Base-by-base conservation (phyloP, 805 yeast species). In the Metschnikowia hibisci region DNA sequence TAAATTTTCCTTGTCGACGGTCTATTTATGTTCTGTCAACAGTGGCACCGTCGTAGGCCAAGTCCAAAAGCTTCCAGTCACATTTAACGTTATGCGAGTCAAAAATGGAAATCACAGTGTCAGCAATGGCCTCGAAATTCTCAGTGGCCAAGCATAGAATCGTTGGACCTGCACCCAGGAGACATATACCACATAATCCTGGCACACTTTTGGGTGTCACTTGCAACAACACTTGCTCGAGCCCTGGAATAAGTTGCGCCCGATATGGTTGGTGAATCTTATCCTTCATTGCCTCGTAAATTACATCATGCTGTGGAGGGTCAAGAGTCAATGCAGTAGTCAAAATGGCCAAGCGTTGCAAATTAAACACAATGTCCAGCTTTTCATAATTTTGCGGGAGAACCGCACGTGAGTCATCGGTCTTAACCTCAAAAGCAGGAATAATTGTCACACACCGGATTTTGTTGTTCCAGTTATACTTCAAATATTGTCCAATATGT, bases 121-220 rank as follows among this genome's bases (percentile, higher is more conserved):
- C 60, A 6, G 99, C 96, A 54, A 93, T 89, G 10, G 69, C 74
- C 6, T 89, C 96, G 54, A 81, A 93, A 62, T 87, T 86, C 14
- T 78, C 83, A 4, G 96, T 89, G 4, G 99, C 98, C 50, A 93
- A 75, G 32, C 96, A 95, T 50, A 93, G 71, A 44, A 93, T 90
- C 6, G 99, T 93, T 44, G 99, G 99, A 7, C 99, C 99, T 6
- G 99, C 99, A 41, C 99, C 99, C 22, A 96, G 85, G 45, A 93
- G 74, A 62, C 99, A 93, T 55, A 93, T 87, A 41, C 99, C 99
- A 45, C 93, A 74, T 37, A 90, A 73, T 3, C 97, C 97, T 1
- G 84, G 83, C 61, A 87, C 86, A 5, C 86, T 72, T 34, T 77
- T 74, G 33, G 98, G 96, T 0, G 95, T 87, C 40, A 93, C 82